These are phyloP conservation scores for Mortierella sp. DNA, from an alignment of 371 early-diverging fungal species.

Conservation along the genomic window DNA sequence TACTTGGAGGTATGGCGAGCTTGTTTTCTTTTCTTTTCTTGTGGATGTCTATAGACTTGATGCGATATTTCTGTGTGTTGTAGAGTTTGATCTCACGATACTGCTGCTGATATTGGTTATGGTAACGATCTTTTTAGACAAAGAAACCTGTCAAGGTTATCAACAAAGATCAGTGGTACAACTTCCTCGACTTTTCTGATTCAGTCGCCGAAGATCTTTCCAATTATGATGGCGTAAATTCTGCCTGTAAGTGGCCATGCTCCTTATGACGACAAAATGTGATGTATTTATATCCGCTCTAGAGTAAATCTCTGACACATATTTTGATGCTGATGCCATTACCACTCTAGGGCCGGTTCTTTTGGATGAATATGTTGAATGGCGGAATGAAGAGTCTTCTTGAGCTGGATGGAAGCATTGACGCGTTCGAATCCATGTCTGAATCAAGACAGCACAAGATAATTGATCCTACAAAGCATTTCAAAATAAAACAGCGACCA, in stretches of 20 bases:
- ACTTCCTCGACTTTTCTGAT: constrained; percentile 74
- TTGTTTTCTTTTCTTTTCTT: not conserved
- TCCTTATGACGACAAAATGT: too few relatives aligned
- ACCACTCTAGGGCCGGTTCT: constrained; percentile 70
- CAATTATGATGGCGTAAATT: constrained; percentile 71
- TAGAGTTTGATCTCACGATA: too few relatives aligned
- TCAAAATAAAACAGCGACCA: too few relatives aligned
- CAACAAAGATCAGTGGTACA: constrained; percentile 82
- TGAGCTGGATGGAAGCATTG: not conserved
- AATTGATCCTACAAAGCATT: not conserved
- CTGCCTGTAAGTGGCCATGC: constrained; percentile 67
- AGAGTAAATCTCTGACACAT: not conserved
- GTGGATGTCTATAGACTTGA: not conserved
- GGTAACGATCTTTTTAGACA: constrained; percentile 56
- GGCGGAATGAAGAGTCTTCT: constrained; percentile 58
- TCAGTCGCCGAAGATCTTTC: constrained; percentile 64
- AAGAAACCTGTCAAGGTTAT: constrained; percentile 74
- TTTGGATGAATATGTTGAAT: constrained; percentile 77
- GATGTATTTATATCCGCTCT: not conserved
- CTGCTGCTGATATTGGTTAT: too few relatives aligned
- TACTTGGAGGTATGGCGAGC: constrained; percentile 60
- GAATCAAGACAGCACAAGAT: not conserved
- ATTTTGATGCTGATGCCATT: not conserved
- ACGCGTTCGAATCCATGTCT: not conserved
- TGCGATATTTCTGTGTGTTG: not conserved